Evolutionary conservation across 306 rosid species (phyloP).

Genomic region (Castanea mollissima): DNA sequence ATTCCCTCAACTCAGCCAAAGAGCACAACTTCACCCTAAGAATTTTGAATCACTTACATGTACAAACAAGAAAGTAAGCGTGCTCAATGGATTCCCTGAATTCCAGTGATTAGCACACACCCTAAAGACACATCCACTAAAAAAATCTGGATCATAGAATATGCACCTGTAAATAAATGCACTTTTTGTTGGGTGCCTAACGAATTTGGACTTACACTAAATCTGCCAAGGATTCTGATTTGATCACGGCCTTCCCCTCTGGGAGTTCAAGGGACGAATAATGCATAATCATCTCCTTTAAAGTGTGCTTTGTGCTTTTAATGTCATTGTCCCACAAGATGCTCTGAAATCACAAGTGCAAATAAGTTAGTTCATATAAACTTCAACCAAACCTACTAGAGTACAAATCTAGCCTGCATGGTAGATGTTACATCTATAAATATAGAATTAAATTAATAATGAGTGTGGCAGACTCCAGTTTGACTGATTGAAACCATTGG

Average conservation of each 20-base stretch:
- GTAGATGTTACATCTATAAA: neutral
- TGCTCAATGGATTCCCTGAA: neutral
- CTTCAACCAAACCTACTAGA: neutral
- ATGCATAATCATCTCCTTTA: constrained; percentile 76
- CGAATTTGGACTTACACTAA: constrained; percentile 66
- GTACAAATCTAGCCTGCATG: neutral
- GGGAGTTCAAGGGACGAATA: constrained; percentile 71
- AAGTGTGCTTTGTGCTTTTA: constrained; percentile 75
- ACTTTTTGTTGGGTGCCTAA: neutral
- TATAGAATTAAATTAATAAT: neutral
- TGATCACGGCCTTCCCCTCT: constrained; percentile 81
- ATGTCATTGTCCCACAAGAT: constrained; percentile 92
- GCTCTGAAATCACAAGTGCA: constrained; percentile 51
- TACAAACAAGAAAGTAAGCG: neutral
- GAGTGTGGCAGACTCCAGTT: too few species aligned
- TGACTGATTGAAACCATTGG: too few species aligned
- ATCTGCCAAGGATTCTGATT: constrained; percentile 59
- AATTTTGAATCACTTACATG: neutral
- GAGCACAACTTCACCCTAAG: neutral
- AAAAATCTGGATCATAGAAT: neutral
- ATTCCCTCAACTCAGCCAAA: neutral
- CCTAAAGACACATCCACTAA: neutral
- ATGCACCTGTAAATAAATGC: neutral
- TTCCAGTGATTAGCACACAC: neutral
- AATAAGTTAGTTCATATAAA: constrained; percentile 3